Conservation (phyloP, 345 rosid species). For the Eucalyptus tenuipes region DNA sequence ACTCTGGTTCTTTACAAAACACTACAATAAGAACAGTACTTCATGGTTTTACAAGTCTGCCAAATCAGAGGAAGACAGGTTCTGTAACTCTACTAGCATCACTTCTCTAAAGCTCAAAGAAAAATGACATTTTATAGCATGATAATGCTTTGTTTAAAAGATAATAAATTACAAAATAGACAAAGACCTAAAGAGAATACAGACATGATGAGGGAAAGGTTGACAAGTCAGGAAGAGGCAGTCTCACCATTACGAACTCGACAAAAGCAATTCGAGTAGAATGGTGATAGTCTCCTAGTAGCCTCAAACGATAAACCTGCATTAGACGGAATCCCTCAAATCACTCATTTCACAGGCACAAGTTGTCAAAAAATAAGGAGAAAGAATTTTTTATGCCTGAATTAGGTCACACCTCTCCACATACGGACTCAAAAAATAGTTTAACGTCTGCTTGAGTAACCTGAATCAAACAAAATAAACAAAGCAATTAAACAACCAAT, state of each 20-base stretch:
- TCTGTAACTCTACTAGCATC: not conserved
- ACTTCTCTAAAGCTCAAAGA: not conserved
- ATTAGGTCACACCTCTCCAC: constrained; percentile 25
- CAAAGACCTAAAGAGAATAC: not conserved
- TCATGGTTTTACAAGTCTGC: not conserved
- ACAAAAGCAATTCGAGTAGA: constrained; percentile 34
- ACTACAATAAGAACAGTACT: not conserved
- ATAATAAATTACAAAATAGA: not conserved
- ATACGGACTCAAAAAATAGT: constrained; percentile 19
- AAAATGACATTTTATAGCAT: not conserved
- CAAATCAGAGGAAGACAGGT: not conserved
- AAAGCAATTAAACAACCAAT: not conserved
- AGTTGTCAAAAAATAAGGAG: not conserved
- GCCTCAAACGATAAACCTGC: constrained; percentile 33
- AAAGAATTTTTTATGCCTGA: not conserved
- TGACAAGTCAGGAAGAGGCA: not conserved
- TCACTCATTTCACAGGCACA: not conserved
- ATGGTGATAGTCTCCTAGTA: constrained; percentile 32
- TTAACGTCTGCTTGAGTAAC: constrained; percentile 23
- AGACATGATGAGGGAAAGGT: not conserved
- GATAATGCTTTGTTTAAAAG: not conserved
- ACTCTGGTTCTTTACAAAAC: not conserved
- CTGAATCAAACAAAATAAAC: not conserved
- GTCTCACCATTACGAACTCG: constrained; percentile 21
- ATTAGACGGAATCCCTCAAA: not conserved